Base-by-base conservation (phyloP, 2,329 filamentous ascomycete genomes). In the Scedosporium aurantiacum region DNA sequence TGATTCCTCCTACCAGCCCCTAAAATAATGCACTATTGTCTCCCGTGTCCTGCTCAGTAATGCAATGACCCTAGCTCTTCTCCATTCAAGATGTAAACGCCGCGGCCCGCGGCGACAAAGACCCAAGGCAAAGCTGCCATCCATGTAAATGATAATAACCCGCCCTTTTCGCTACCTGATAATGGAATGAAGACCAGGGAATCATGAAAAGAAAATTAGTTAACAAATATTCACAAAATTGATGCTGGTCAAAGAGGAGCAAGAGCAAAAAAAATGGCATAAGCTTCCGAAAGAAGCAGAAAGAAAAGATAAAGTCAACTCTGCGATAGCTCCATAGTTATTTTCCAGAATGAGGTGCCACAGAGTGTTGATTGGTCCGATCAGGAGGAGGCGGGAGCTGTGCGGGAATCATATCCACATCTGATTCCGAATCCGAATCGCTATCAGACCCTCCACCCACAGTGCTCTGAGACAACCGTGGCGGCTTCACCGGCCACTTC, bases 401-500 rank as follows among this genome's bases (percentile, higher is more conserved):
- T 16, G 59, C 59, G 8, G 59, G 59, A 58, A 58, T 60, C 61
- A 32, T 28, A 58, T 68, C 64, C 18, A 60, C 60, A 16, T 65
- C 68, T 28, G 66, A 65, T 6, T 60, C 63, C 21, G 58, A 52
- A 27, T 57, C 58, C 18, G 40, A 52, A 23, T 61, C 60, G 4
- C 21, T 40, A 57, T 45, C 40, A 18, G 56, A 37, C 14, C 28
- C n/a, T 6, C 21, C 63, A 27, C 41, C n/a, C 14, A 27, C 37
- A 45, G 8, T 50, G 18, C 57, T 32, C 43, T 56, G 32, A 47
- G 54, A 47, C 27, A 32, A 41, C 58, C 50, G 32, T 45, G 67
- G 67, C 16, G 70, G 69, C 32, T 66, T 65, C 21, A 64, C 63
- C 18, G 68, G 66, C 25, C 64, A 66, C 28, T 63, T 62, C 5